A percentile compares a stretch with the other conserved stretches of the same genome.
Conservation (phyloP, 2,329 filamentous ascomycete genomes). For the Graphiopsis chlorocephala region DNA sequence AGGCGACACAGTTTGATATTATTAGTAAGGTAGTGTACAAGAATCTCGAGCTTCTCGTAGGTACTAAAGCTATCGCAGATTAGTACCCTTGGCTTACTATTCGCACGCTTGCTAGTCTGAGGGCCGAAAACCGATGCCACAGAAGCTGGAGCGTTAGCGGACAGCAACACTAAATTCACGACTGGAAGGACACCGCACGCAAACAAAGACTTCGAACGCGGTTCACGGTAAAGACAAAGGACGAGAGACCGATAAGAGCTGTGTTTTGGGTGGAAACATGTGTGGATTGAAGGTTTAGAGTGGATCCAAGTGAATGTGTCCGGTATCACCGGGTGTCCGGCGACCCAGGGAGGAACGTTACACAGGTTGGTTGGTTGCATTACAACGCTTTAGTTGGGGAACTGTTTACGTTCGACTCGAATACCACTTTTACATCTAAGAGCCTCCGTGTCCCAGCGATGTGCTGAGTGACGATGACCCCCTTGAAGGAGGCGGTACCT, state of each 20-base stretch:
- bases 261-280: background rate
- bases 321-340: background rate
- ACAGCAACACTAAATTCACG: background rate
- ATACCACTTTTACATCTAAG: background rate
- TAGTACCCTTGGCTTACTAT: conserved; percentile 33
- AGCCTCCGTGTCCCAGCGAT: background rate
- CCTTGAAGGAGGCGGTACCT: background rate
- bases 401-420: background rate
- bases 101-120: conserved; percentile 32
- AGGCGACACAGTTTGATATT: conserved; percentile 34
- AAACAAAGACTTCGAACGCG: background rate
- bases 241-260: background rate
- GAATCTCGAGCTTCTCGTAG: conserved; percentile 33
- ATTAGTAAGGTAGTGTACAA: conserved; percentile 33
- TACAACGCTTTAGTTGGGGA: background rate
- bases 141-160: background rate
- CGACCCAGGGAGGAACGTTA: background rate
- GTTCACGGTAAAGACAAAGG: background rate
- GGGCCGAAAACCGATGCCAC: conserved; percentile 34
- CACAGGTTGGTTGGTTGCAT: background rate
- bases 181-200: background rate
- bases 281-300: background rate
- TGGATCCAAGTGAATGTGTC: background rate
- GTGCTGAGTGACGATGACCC: background rate
- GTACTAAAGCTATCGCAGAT: conserved; percentile 37